Evolutionary conservation across 164 flowering plant species (phyloP).

Genomic region (Magnolia changhungtana): DNA sequence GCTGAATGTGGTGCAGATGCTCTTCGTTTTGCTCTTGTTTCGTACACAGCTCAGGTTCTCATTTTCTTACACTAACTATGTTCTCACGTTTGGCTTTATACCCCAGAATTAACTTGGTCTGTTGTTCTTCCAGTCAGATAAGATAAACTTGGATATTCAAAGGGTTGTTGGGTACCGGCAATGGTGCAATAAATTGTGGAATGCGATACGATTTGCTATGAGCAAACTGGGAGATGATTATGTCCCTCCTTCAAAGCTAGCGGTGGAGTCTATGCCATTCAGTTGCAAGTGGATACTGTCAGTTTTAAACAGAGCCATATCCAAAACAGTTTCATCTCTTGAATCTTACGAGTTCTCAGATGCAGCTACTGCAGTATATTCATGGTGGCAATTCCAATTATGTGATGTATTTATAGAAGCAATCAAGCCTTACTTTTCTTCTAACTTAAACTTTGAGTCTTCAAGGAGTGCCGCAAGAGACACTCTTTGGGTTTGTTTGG

Average conservation of each 20-base stretch:
- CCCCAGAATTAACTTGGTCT: neutral
- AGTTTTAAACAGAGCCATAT: constrained; percentile 72
- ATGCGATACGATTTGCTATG: constrained; percentile 90
- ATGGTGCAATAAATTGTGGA: constrained; percentile 98
- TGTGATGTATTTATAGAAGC: constrained; percentile 96
- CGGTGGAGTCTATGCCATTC: constrained; percentile 52
- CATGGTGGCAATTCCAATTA: constrained; percentile 94
- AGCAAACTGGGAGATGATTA: constrained; percentile 77
- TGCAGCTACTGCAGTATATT: constrained; percentile 72
- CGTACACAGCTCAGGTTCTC: constrained; percentile 92
- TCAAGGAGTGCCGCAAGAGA: constrained; percentile 59
- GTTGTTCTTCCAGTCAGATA: constrained; percentile 69
- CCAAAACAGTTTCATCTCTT: constrained; percentile 58
- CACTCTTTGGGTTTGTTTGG: constrained; percentile 85
- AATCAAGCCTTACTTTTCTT: constrained; percentile 77
- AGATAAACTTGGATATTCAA: constrained; percentile 86
- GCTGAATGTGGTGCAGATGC: constrained; percentile 97
- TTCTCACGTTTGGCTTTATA: neutral
- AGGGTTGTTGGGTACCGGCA: constrained; percentile 98
- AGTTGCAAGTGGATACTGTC: constrained; percentile 95
- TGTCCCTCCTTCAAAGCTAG: constrained; percentile 41
- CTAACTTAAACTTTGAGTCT: constrained; percentile 43
- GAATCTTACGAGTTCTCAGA: constrained; percentile 78
- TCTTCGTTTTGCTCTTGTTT: constrained; percentile 73
- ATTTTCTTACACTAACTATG: neutral